Evolutionary conservation across 2,329 filamentous ascomycete species (phyloP).

Genomic region (Phialophora chinensis): DNA sequence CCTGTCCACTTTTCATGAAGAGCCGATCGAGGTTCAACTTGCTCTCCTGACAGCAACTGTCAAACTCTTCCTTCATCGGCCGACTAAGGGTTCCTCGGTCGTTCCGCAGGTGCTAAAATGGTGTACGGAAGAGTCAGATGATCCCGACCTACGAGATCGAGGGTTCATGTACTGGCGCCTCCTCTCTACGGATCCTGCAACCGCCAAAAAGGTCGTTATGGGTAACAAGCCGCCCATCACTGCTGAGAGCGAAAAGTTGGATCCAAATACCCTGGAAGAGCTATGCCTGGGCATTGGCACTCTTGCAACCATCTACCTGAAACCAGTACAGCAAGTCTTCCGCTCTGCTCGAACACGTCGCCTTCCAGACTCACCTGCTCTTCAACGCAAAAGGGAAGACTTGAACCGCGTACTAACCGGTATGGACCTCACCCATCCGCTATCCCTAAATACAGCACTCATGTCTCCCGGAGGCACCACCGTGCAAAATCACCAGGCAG

Average conservation of each 20-base stretch:
- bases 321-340: constrained; percentile 97
- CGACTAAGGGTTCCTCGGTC: constrained; percentile 89
- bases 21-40: constrained; percentile 93
- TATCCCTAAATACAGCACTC: constrained; percentile 41
- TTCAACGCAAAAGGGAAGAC: constrained; percentile 72
- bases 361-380: constrained; percentile 79
- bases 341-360: constrained; percentile 80
- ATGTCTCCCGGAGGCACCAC: constrained; percentile 36
- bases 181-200: constrained; percentile 85
- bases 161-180: constrained; percentile 99
- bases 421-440: constrained; percentile 29
- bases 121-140: constrained; percentile 99
- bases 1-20: constrained; percentile 88
- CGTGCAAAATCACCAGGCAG: constrained; percentile 62
- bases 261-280: constrained; percentile 89
- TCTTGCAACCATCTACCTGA: constrained; percentile 94
- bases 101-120: constrained; percentile 96
- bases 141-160: constrained; percentile 91
- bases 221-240: constrained; percentile 96
- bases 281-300: constrained; percentile 97
- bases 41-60: constrained; percentile 94
- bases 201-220: constrained; percentile 90
- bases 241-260: constrained; percentile 91
- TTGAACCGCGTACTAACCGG: constrained; percentile 38
- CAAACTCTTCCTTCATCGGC: constrained; percentile 95